phyloP scores from a whole-genome alignment of 257 asterid genomes.

The Cruciata laevipes region DNA sequence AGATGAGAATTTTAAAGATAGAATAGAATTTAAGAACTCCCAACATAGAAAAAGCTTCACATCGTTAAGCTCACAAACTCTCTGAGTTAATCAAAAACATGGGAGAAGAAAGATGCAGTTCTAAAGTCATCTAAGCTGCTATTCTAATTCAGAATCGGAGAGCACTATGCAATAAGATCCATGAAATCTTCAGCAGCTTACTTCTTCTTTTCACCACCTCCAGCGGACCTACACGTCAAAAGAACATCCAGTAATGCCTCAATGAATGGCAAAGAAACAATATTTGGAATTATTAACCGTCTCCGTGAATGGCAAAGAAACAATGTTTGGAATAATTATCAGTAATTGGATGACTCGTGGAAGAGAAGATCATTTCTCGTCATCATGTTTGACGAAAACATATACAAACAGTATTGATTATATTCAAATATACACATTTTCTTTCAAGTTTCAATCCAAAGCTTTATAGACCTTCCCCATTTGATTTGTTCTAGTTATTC shows the following conservation, averaged over 20 bases:
- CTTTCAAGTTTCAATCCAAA: neutral
- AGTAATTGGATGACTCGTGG: neutral
- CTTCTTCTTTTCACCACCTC: constrained; percentile 30
- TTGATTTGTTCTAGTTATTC: neutral
- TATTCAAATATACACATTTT: neutral
- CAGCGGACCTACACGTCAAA: constrained; percentile 18
- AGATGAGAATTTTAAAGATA: neutral
- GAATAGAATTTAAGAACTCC: neutral
- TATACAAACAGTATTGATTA: neutral
- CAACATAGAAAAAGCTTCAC: neutral
- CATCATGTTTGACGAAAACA: neutral
- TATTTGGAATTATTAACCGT: neutral
- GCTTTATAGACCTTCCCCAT: neutral
- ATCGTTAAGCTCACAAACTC: neutral
- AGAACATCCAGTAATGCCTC: neutral
- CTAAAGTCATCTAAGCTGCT: constrained; percentile 9
- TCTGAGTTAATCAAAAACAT: neutral
- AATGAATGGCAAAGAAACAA: neutral
- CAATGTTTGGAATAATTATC: neutral
- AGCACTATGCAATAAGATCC: neutral
- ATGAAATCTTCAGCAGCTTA: constrained; percentile 10
- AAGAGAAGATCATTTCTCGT: neutral
- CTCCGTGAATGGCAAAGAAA: too few species aligned
- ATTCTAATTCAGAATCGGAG: neutral
- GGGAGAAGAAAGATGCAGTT: neutral